phyloP scores from a whole-genome alignment of 805 yeast species.

The Yarrowia keelungensis region DNA sequence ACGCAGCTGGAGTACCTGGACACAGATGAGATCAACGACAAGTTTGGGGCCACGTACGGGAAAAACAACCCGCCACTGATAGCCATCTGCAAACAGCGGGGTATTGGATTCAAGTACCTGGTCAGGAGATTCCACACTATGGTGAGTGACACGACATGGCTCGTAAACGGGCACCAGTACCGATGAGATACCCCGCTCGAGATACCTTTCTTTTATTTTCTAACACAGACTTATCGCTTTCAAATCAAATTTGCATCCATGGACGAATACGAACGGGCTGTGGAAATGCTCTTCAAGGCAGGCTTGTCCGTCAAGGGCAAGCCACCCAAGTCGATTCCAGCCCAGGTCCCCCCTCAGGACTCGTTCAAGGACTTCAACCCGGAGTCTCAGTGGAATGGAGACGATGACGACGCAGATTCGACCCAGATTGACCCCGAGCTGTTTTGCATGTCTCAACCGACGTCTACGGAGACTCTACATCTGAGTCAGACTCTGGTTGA shows the following conservation, averaged over 20 bases:
- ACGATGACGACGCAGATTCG: neutral
- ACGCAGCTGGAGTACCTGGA: conserved; percentile 15
- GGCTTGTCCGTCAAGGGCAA: conserved; percentile 17
- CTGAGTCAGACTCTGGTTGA: neutral
- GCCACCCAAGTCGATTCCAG: neutral
- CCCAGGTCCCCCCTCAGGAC: neutral
- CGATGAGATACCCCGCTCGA: neutral
- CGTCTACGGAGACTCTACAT: neutral
- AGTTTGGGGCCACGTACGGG: conserved; percentile 1
- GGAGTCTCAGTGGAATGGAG: neutral
- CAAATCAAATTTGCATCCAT: neutral
- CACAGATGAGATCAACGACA: neutral
- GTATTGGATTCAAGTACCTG: conserved; percentile 31
- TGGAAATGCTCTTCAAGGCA: conserved; percentile 1
- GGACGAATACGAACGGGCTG: conserved; percentile 13
- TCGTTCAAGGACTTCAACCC: conserved; percentile 24
- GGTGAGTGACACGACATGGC: conserved; percentile 3
- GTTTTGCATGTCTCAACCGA: neutral
- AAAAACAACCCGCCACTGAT: conserved; percentile 17
- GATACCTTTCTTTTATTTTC: neutral
- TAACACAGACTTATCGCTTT: conserved; percentile 36
- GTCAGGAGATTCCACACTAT: conserved; percentile 8
- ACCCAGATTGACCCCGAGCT: conserved; percentile 9
- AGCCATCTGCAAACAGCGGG: conserved; percentile 20
- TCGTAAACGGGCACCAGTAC: too few relatives aligned